A percentile compares a stretch with the other conserved stretches of the same genome.
Conservation (phyloP, 2,329 filamentous ascomycete genomes). For the Cladorrhinum sp. region DNA sequence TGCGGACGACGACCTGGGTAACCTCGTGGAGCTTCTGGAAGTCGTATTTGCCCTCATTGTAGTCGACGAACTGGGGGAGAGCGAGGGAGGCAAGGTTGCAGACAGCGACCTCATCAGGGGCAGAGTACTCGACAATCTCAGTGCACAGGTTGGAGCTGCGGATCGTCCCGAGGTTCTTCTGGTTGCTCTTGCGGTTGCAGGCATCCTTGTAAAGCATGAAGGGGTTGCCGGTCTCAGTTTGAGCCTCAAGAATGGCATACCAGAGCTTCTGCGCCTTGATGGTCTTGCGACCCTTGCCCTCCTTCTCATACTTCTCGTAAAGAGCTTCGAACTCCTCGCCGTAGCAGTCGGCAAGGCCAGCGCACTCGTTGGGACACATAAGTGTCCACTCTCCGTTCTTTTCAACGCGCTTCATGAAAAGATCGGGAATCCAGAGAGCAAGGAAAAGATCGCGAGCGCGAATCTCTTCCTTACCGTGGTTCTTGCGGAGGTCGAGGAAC, state of each 20-base stretch:
- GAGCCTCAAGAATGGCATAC: constrained; percentile 97
- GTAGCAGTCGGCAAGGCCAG: constrained; percentile 92
- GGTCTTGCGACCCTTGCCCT: constrained; percentile 83
- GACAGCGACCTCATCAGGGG: constrained; percentile 96
- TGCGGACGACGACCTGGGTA: constrained; percentile 84
- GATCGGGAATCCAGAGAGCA: constrained; percentile 95
- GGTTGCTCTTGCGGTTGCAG: constrained; percentile 99
- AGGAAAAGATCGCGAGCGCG: constrained; percentile 97
- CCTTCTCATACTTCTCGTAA: constrained; percentile 87
- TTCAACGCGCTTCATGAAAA: constrained; percentile 99
- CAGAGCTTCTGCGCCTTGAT: constrained; percentile 98
- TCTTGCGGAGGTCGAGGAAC: constrained; percentile 97
- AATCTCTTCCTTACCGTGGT: constrained; percentile 98
- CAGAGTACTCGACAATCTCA: constrained; percentile 96
- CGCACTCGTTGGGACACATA: constrained; percentile 96
- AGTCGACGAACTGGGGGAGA: constrained; percentile 86
- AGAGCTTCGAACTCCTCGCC: constrained; percentile 95
- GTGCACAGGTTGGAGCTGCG: constrained; percentile 98
- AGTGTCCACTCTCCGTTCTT: constrained; percentile 95
- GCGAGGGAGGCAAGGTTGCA: constrained; percentile 97
- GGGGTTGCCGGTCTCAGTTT: constrained; percentile 97
- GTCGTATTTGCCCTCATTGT: constrained; percentile 80
- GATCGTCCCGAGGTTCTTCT: constrained; percentile 98
- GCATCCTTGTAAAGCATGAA: constrained; percentile 99
- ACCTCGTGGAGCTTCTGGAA: constrained; percentile 97